Evolutionary conservation across 2,329 filamentous ascomycete genomes (phyloP), one percentile per base, ranked within the genome.

Genomic region (Claviceps cyperi): DNA sequence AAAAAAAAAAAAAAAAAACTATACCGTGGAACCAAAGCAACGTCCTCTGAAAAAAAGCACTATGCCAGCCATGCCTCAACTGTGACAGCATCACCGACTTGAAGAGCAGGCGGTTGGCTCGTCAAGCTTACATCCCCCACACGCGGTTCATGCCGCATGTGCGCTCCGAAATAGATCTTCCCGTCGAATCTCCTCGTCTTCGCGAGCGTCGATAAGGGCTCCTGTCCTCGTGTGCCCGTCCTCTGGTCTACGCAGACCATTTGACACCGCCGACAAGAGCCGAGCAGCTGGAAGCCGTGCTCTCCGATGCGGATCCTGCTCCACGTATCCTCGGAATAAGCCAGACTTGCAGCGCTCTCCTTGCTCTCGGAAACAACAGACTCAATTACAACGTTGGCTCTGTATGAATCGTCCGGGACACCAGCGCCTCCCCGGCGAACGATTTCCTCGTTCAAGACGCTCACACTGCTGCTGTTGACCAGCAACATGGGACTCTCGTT

Each of bases 161-260:
- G 91, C 52, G 84, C 80, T 4, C 92, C 92, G 69, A 98, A 98
- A 57, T 84, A 84, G 2, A 96, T 84, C 65, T 89, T 89, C 1
- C 89, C 87, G 48, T 86, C 81, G 55, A 87, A 81, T 51, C 86
- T 78, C 57, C 92, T 78, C 11, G 87, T 94, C 70, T 94, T 95
- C 1, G 86, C 83, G 52, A 98, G 69, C 1, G 89, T 96, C 3
- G 85, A 78, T 61, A 92, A 94, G 0, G 92, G 92, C 64, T 97
- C 92, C 54, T 88, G 80, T 55, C 81, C 80, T 63, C 81, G 85
- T 54, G 80, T 74, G 0, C 81, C 89, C 13, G 84, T 95, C 45
- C 80, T 72, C 64, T 96, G 92, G 60, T 98, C 83, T 44, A 97
- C 80, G 62, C 91, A 96, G 9, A 98, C 84, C 90, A 98, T 97